These are phyloP conservation scores for Alternaria burnsii DNA, from an alignment of 2,329 filamentous ascomycete genomes.

Conservation along the genomic window DNA sequence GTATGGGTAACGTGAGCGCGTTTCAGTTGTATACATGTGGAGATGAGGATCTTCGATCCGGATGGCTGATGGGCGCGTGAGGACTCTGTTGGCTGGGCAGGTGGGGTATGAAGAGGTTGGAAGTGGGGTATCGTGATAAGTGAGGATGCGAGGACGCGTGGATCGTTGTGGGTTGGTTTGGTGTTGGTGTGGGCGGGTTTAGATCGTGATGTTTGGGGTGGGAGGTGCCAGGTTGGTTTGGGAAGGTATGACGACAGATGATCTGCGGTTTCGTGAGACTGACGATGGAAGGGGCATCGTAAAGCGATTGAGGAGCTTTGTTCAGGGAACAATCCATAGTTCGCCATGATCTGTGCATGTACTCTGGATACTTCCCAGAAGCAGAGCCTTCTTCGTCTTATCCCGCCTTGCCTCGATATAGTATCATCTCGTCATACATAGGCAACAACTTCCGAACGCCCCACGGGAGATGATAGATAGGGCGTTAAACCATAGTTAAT, in stretches of 20 bases:
- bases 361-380: neutral
- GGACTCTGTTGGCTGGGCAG: neutral
- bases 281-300: neutral
- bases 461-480: too few relatives aligned
- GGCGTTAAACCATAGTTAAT: too few relatives aligned
- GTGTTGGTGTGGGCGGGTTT: neutral
- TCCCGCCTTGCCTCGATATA: too few relatives aligned
- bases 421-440: neutral
- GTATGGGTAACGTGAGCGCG: neutral
- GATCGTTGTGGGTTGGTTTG: neutral
- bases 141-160: conserved; percentile 1
- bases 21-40: conserved; percentile 1
- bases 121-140: conserved; percentile 3
- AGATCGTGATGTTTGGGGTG: conserved; percentile 1
- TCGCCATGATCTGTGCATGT: neutral
- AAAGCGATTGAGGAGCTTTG: neutral
- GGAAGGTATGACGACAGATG: conserved; percentile 13
- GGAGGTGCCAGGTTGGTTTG: neutral
- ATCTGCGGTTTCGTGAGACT: conserved; percentile 1
- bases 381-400: neutral
- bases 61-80: neutral
- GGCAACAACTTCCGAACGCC: neutral
- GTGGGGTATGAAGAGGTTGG: neutral
- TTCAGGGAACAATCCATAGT: neutral
- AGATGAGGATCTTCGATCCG: conserved; percentile 4